Evolutionary conservation across 306 rosid genomes (phyloP).

Genomic region (Dalbergia oliveri): DNA sequence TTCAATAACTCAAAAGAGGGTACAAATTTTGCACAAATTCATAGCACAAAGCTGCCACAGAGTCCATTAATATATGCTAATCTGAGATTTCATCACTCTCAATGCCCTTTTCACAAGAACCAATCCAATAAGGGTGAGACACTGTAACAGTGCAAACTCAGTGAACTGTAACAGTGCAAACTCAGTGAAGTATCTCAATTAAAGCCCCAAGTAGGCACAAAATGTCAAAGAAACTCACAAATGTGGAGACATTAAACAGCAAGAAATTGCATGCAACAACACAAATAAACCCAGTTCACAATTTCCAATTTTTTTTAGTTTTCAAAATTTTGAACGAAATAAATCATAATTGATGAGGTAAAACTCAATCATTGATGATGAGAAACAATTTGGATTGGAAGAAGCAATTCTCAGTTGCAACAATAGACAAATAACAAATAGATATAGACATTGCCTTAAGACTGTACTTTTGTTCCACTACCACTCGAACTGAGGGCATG

Average conservation of each 20-base stretch:
- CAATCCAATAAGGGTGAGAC: background rate
- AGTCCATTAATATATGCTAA: conserved; percentile 1
- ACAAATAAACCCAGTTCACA: conserved; percentile 3
- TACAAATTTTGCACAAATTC: conserved; percentile 16
- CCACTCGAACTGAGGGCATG: conserved; percentile 6
- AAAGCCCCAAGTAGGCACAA: background rate
- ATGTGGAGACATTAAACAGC: conserved; percentile 20
- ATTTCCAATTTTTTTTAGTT: background rate
- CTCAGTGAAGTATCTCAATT: background rate
- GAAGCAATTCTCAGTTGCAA: background rate
- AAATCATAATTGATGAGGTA: background rate
- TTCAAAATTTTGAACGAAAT: background rate
- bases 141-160: background rate
- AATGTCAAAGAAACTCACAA: background rate
- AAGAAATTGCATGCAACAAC: background rate
- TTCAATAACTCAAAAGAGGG: conserved; percentile 25
- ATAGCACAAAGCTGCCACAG: conserved; percentile 8
- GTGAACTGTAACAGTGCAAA: too few species aligned
- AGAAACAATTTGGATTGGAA: conserved; percentile 1
- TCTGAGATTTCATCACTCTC: background rate
- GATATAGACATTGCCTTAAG: background rate
- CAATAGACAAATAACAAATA: background rate
- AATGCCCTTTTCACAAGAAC: conserved; percentile 5
- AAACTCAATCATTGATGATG: background rate
- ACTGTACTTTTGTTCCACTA: background rate